Base-by-base conservation (phyloP, 2,329 filamentous ascomycete genomes). In the Xylariaceae sp. region DNA sequence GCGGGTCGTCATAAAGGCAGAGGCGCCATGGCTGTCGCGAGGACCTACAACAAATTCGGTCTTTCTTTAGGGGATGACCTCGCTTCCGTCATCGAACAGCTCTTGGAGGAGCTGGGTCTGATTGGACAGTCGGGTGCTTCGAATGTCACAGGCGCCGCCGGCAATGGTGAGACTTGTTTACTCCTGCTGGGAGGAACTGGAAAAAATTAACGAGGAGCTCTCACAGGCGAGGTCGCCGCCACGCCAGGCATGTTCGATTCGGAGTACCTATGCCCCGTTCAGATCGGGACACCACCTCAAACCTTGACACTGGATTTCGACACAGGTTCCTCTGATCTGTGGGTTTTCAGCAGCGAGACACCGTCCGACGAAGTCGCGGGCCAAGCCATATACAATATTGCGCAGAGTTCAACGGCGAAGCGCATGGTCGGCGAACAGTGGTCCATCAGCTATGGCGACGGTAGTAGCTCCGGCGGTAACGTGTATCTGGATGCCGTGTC, bases 241-340 rank as follows among this genome's bases (percentile, higher is more conserved):
- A 60, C 45, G n/a, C 64, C 64, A 5, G 56, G 62, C 35, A 58
- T 59, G 58, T 62, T 62, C 33, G 66, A 69, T 18, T 58, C 58
- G 17, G 65, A 67, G 39, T 69, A 68, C 44, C 42, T 69, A 22
- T 63, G 57, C 17, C 65, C 65, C 11, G 66, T 69, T 5, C 50
- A 62, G 42, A 68, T 70, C 31, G 67, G 67, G 10, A 69, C 70
- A 6, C 72, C 72, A 9, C 63, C 69, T 4, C 69, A 75, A 56
- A 71, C 66, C 1, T 60, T 75, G 42, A 67, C 70, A 33, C 58
- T 76, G 43, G 68, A 74, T 55, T 72, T 76, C 42, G 72, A 76
- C 49, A 76, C 74, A 1, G 73, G 73, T 1, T 75, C 72, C 2
- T 70, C 71, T 11, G 73, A 76, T 48, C 62, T 75, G 19, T 75